Evolutionary conservation across 1,139 yeast species (phyloP), one percentile per base, ranked within the genome.

Genomic region (Saccharomyces pastorianus): DNA sequence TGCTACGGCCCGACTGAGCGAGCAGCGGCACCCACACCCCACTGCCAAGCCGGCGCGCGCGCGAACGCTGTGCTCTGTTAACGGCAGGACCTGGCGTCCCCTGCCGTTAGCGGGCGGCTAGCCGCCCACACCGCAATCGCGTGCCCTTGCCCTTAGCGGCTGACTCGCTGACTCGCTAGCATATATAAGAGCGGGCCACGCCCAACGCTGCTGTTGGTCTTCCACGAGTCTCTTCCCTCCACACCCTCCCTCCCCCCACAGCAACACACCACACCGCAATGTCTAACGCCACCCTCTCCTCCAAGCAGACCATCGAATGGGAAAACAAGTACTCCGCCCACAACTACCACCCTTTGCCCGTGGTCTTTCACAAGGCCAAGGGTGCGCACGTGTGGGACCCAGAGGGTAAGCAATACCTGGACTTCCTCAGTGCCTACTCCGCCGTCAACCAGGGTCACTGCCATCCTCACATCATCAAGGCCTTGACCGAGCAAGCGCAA

Each of bases 331-430:
- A 86, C 75, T 89, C 96, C 50, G 99, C 98, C 27, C 97, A 91
- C 76, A 91, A 93, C 77, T 91, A 91, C 75, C 97, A 90, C 72
- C 98, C 99, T 54, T 76, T 91, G 61, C 98, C 99, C 11, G 97
- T 91, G 58, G 98, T 93, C 14, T 86, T 91, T 73, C 78, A 88
- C 64, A 84, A 79, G 69, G 98, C 96, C 17, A 62, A 72, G 58
- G 98, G 98, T 51, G 96, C 97, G 38, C 88, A 88, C 60, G 97
- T 93, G 41, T 91, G 97, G 97, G 98, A 93, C 69, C 97, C 98
- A 11, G 98, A 91, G 73, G 97, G 96, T 58, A 85, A 72, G 26
- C 89, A 86, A 67, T 87, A 87, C 70, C 75, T 90, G 61, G 98
- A 90, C 71, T 90, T 90, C 68, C 75, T 90, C 61, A 85, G 95